phyloP scores from a whole-genome alignment of 2,329 filamentous ascomycete genomes.

The Colletotrichum musae region DNA sequence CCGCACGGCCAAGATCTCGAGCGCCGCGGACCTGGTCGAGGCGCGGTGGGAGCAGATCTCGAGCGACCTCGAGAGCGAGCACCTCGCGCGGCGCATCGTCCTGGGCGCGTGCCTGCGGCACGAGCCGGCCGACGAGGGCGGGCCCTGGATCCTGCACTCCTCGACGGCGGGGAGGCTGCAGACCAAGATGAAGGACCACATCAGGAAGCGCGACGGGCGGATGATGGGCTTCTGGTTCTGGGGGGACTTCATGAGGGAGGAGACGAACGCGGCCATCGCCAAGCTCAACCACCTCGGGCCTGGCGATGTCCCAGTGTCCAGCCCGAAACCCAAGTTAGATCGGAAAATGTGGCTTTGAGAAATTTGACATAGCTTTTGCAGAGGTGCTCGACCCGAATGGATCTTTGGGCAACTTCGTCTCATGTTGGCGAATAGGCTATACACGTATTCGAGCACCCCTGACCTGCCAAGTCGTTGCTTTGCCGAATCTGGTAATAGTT shows the following conservation, averaged over 20 bases:
- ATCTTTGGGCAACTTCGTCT: too few relatives aligned
- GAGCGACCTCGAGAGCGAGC: neutral
- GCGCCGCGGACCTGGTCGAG: neutral
- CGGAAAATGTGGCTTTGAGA: neutral
- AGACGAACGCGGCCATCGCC: conserved; percentile 18
- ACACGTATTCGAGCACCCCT: too few relatives aligned
- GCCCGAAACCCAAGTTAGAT: neutral
- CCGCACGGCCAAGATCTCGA: neutral
- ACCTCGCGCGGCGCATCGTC: neutral
- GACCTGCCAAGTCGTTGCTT: too few relatives aligned
- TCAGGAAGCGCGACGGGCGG: neutral
- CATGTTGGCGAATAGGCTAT: too few relatives aligned
- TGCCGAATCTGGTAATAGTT: too few relatives aligned
- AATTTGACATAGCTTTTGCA: too few relatives aligned
- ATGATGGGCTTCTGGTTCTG: conserved; percentile 9
- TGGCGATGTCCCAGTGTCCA: neutral
- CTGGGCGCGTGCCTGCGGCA: conserved; percentile 11
- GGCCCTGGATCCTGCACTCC: conserved; percentile 4
- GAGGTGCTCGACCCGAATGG: too few relatives aligned
- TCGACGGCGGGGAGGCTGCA: conserved; percentile 12
- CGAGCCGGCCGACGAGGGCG: neutral
- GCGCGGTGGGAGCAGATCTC: neutral
- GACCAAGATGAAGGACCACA: neutral
- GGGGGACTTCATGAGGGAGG: conserved; percentile 22
- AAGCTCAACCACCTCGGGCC: conserved; percentile 23